Base-by-base conservation (phyloP, 2,329 filamentous ascomycete genomes). In the Xylariomycetidae sp. region DNA sequence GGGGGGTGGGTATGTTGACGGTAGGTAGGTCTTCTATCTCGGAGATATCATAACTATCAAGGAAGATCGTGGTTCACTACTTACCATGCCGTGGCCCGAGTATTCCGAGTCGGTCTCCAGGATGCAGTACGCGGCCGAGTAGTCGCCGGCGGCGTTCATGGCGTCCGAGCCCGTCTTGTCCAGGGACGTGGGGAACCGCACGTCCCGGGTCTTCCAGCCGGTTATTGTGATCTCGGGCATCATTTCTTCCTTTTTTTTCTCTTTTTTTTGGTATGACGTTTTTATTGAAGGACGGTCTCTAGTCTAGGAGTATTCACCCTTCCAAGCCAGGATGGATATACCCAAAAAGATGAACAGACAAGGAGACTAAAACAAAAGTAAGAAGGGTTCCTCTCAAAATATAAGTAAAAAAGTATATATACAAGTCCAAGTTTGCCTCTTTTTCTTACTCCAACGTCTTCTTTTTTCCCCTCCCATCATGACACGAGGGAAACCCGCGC, bases 161-260 rank as follows among this genome's bases (percentile, higher is more conserved):
- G 88, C 89, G 75, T 96, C 89, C 7, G 87, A 94, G 52, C 88
- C 88, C n/a, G 88, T 94, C 68, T 90, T 92, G 65, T 94, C 88
- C 41, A 96, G 79, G 25, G 88, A 95, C n/a, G 88, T 96, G 61
- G 83, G 83, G 58, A 88, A 88, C 49, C 83, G 78, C 57, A 88
- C 81, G 66, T 88, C 83, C 55, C 80, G 73, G 38, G 81, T 84
- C 46, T 66, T 68, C 69, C 79, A 87, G 43, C 80, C 76, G 34
- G 80, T 87, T 56, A 88, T 85, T 38, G 77, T 85, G 51, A 87
- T 70, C 49, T 81, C 74, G 31, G 63, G 48, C 68, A 72, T 72
- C 16, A 8, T 23, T 8, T 28, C 38, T 37, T 3, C 15, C 22
- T 44, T 13, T 23, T 13, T 23, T 19, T 18, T 18, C 27, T 33